Base-by-base conservation (phyloP, 805 yeast species). In the Sugiyamaella lignohabitans region DNA sequence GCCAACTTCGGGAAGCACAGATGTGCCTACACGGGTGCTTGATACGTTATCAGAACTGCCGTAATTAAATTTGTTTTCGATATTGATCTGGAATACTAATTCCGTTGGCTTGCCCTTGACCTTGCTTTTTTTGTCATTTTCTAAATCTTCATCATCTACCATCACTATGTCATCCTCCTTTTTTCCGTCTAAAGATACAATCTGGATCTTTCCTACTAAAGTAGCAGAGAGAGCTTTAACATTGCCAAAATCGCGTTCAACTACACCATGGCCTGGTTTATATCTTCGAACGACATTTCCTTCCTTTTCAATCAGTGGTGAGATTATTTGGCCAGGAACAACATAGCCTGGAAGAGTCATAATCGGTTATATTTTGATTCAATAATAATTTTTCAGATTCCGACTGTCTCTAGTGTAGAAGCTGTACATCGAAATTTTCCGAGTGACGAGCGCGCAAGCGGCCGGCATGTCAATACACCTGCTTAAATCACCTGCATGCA, bases 291-390 rank as follows among this genome's bases (percentile, higher is more conserved):
- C 59, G 5, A 53, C 39, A 14, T 61, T 61, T 5, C 56, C 58
- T n/a, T 65, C 66, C 4, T 56, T 53, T 14, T 67, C 69, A 1
- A 59, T 53, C 3, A 64, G 46, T 5, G 93, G 89, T 17, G 80
- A 74, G 20, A 87, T 70, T 37, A 82, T 75, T 56, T 87, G 95
- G 0, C 96, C 96, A 1, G 96, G 96, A n/a, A 81, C 70, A 2
- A 75, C 86, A 32, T 62, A 60, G 27, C 69, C 65, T 18, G 82
- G 81, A 40, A 73, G 57, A 11, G 59, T 57, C 50, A 59, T 44
- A 10, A 43, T 52, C 44, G 56, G 17, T 43, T 43, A n/a, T n/a
- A n/a, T n/a, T n/a, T n/a, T 20, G 36, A 8, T 6, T 35, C 17
- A 29, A 29, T 29, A 29, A 11, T 29, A 29, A 29, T 10, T 29